Conservation (phyloP, 2,329 filamentous ascomycete species). For the Metarhizium sp. region DNA sequence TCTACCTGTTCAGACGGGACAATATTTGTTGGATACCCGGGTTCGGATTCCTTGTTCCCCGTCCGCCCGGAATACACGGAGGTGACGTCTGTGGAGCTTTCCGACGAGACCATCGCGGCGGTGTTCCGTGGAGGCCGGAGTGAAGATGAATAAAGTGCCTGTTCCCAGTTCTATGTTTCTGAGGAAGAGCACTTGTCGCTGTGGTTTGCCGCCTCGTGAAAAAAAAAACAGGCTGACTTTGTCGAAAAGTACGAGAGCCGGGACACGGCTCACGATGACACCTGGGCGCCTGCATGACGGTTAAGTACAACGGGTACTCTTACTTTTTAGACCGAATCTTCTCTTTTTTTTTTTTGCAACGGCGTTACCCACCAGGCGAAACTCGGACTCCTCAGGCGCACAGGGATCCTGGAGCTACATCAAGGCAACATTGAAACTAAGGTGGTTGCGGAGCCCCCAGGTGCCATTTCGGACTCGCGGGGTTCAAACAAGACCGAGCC, state of each 20-base stretch:
- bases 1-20: background rate
- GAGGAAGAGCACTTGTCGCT: no score
- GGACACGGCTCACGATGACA: no score
- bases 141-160: no score
- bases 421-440: background rate
- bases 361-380: background rate
- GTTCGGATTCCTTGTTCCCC: background rate
- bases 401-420: background rate
- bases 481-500: no score
- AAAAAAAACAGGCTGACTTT: no score
- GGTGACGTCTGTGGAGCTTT: constrained; percentile 1
- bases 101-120: constrained; percentile 3
- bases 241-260: no score
- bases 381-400: background rate
- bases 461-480: background rate
- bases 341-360: no score
- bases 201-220: no score
- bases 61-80: background rate
- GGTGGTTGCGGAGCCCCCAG: background rate
- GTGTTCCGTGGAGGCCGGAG: background rate
- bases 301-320: no score
- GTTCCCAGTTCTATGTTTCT: no score
- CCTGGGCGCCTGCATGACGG: no score
- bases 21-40: background rate
- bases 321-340: no score